phyloP scores from a whole-genome alignment of 306 rosid genomes.

The Quercus agrifolia region DNA sequence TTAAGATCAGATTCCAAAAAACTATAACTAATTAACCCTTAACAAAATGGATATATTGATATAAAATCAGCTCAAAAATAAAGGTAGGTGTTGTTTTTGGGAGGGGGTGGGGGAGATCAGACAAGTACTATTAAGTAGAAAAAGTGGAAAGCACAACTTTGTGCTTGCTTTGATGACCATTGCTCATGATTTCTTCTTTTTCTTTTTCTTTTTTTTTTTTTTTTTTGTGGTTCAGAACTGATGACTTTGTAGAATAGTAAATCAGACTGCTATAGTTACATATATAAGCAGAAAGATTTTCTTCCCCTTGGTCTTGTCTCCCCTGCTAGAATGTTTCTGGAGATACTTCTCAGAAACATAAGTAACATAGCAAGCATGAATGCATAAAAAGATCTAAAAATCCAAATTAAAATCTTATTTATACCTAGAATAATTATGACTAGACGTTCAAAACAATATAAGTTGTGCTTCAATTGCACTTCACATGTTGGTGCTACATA shows the following conservation, averaged over 20 bases:
- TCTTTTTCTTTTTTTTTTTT: neutral
- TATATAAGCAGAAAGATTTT: neutral
- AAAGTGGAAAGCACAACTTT: neutral
- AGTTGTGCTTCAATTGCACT: too few relatives aligned
- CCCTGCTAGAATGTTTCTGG: neutral
- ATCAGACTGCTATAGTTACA: neutral
- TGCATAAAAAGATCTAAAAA: neutral
- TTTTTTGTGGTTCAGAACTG: neutral
- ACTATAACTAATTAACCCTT: constrained; percentile 6
- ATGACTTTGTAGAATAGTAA: neutral
- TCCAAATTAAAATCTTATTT: neutral
- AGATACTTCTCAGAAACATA: neutral
- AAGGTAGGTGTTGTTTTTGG: neutral
- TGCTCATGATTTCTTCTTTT: neutral
- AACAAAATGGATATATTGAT: neutral
- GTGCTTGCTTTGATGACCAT: neutral
- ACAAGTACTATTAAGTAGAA: neutral
- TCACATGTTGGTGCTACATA: too few relatives aligned
- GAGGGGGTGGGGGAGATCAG: neutral
- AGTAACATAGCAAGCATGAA: neutral
- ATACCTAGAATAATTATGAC: too few relatives aligned
- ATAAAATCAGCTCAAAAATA: neutral
- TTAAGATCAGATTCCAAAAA: constrained; percentile 15
- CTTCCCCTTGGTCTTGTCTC: neutral
- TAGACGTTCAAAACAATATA: too few relatives aligned